Evolutionary conservation across 257 asterid species (phyloP).

Genomic region (Ilex asprella): DNA sequence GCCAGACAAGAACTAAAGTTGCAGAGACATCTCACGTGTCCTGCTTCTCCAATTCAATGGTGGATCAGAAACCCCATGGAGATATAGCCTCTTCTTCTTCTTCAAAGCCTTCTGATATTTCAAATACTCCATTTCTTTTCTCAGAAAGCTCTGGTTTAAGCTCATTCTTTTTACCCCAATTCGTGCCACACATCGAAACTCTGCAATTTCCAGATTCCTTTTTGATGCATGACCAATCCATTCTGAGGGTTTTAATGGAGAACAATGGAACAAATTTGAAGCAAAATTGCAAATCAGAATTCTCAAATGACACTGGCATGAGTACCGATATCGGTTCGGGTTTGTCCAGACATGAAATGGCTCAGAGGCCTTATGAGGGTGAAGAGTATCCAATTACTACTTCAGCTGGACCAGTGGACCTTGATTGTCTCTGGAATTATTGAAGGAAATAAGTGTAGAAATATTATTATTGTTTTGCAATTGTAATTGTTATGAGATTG

Average conservation of each 20-base stretch:
- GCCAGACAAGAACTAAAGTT: conserved; percentile 10
- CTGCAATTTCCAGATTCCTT: conserved; percentile 14
- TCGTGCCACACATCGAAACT: conserved; percentile 14
- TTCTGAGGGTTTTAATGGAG: conserved; percentile 21
- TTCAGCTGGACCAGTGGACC: conserved; percentile 34
- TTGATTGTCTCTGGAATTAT: conserved; percentile 60
- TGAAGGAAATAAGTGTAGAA: conserved; percentile 10
- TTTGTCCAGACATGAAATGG: conserved; percentile 47
- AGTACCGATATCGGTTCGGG: conserved; percentile 41
- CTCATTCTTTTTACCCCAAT: conserved; percentile 33
- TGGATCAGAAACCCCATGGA: conserved; percentile 14
- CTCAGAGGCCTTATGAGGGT: conserved; percentile 36
- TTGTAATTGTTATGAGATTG: too few species aligned
- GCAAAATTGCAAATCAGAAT: conserved; percentile 31
- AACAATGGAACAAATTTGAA: conserved; percentile 26
- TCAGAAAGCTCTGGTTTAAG: conserved; percentile 10
- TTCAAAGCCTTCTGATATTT: conserved; percentile 4
- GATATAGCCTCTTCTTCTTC: conserved; percentile 20
- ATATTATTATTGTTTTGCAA: too few species aligned
- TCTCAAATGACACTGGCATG: conserved; percentile 45
- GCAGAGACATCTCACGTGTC: conserved; percentile 40
- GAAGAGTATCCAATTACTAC: conserved; percentile 18
- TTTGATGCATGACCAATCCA: conserved; percentile 25
- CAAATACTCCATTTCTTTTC: conserved; percentile 5
- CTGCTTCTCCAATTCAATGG: conserved; percentile 44